A percentile compares a stretch with the other conserved stretches of the same genome.
These are phyloP conservation scores for Chalaropsis ovoidea DNA, from an alignment of 2,329 filamentous ascomycete genomes.

Conservation along the genomic window DNA sequence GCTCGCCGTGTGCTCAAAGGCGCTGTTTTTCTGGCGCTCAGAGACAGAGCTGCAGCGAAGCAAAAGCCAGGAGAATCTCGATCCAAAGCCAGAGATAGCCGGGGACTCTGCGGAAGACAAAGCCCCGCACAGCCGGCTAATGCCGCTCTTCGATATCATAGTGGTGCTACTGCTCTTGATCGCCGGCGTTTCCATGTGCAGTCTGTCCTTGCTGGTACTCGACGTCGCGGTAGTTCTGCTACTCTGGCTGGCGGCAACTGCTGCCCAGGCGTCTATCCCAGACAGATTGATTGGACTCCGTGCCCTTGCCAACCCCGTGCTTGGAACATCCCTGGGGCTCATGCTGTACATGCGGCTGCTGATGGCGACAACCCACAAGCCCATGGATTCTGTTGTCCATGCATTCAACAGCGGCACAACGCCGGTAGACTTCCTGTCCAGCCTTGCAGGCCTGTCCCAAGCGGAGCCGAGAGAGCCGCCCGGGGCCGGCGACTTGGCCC, in stretches of 20 bases:
- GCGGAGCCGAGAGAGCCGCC: conserved; percentile 24
- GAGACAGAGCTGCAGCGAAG: neutral
- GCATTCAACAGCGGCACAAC: neutral
- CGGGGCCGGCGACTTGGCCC: conserved; percentile 42
- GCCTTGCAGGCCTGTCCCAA: neutral
- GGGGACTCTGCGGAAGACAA: no score
- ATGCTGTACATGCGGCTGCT: neutral
- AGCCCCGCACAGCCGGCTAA: neutral
- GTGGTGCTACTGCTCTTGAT: neutral
- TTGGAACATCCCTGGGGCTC: conserved; percentile 1
- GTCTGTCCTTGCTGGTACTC: conserved; percentile 25
- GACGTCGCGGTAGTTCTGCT: conserved; percentile 40
- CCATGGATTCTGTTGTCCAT: neutral
- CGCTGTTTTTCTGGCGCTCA: neutral
- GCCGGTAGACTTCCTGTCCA: neutral
- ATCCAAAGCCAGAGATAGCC: neutral
- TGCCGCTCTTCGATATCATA: neutral
- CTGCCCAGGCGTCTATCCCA: neutral
- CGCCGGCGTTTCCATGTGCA: conserved; percentile 31
- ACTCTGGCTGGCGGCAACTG: conserved; percentile 5
- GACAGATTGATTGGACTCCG: neutral
- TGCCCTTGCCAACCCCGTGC: conserved; percentile 7
- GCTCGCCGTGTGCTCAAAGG: conserved; percentile 32
- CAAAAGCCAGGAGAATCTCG: neutral
- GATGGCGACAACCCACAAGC: neutral